Conservation (phyloP, 2,329 filamentous ascomycete genomes). For the Hymenoscyphus linearis region DNA sequence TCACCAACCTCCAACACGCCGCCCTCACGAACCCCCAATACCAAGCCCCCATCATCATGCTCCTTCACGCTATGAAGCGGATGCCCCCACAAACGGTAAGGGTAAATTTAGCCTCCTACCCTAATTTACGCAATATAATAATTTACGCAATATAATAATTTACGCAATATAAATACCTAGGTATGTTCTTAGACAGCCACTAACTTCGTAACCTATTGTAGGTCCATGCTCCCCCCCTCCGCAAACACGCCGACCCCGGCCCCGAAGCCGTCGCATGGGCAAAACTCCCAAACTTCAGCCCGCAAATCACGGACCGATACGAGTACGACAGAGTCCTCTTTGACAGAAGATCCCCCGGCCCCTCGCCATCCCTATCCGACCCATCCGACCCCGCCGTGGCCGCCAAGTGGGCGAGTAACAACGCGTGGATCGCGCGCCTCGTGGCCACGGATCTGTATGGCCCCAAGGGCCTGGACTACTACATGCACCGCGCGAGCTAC, state of each 20-base stretch:
- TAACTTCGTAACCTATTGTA: background rate
- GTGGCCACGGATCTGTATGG: background rate
- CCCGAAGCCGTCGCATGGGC: background rate
- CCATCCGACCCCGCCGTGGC: background rate
- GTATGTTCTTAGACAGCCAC: background rate
- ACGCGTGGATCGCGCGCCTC: background rate
- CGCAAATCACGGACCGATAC: background rate
- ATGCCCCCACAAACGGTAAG: background rate
- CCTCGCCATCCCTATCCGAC: too few relatives aligned
- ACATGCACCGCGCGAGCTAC: background rate
- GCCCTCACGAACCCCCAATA: background rate
- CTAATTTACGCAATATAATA: too few relatives aligned
- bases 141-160: too few relatives aligned
- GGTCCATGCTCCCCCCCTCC: background rate
- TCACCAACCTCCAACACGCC: background rate
- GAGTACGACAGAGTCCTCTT: background rate
- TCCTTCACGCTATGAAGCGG: background rate
- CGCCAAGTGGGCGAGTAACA: background rate
- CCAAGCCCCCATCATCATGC: background rate
- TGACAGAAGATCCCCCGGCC: too few relatives aligned
- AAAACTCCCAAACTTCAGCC: background rate
- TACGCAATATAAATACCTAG: background rate
- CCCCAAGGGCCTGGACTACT: background rate
- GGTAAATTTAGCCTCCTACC: too few relatives aligned
- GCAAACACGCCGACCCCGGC: background rate